phyloP scores from a whole-genome alignment of 108 stramenopile genomes.

The Thalassiosira profunda region DNA sequence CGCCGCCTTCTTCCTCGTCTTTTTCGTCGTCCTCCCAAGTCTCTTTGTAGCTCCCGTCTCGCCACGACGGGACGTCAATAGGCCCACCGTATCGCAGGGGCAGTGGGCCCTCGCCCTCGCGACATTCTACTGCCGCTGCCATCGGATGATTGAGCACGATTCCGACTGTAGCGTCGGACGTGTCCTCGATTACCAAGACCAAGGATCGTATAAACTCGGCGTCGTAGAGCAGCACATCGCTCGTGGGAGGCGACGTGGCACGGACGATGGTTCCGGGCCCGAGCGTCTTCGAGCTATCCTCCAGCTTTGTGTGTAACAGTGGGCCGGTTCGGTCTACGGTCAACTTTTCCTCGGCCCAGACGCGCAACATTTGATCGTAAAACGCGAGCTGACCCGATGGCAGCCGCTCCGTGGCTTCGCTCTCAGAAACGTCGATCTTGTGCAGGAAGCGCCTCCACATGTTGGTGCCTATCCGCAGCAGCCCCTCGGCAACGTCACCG shows the following conservation, averaged over 20 bases:
- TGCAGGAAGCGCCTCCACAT: slow-evolving; percentile 30
- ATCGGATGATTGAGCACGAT: slow-evolving; percentile 37
- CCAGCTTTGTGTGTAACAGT: no score
- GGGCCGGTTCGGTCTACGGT: no score
- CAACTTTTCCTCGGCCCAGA: slow-evolving; percentile 37
- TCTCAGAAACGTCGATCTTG: slow-evolving; percentile 13
- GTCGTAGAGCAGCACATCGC: slow-evolving; percentile 34
- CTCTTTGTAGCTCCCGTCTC: slow-evolving; percentile 28
- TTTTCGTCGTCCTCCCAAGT: slow-evolving; percentile 9
- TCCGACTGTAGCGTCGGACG: slow-evolving; percentile 24
- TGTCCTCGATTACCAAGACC: slow-evolving; percentile 34
- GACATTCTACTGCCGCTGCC: slow-evolving; percentile 35
- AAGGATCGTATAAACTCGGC: slow-evolving; percentile 27
- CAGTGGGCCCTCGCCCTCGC: slow-evolving; percentile 13
- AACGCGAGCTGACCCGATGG: slow-evolving; percentile 28
- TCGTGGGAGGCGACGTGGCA: slow-evolving; percentile 14
- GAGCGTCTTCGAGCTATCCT: slow-evolving; percentile 16
- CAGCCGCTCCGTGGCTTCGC: slow-evolving; percentile 14
- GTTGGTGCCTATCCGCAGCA: slow-evolving; percentile 2
- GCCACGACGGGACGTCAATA: slow-evolving; percentile 35
- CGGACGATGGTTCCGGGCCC: slow-evolving; percentile 25
- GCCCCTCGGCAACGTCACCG: background rate
- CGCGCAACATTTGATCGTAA: slow-evolving; percentile 31
- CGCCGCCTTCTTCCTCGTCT: slow-evolving; percentile 12
- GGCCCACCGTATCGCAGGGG: slow-evolving; percentile 42